Conservation (phyloP, 2,329 filamentous ascomycete genomes). For the Fusarium oligoseptatum region DNA sequence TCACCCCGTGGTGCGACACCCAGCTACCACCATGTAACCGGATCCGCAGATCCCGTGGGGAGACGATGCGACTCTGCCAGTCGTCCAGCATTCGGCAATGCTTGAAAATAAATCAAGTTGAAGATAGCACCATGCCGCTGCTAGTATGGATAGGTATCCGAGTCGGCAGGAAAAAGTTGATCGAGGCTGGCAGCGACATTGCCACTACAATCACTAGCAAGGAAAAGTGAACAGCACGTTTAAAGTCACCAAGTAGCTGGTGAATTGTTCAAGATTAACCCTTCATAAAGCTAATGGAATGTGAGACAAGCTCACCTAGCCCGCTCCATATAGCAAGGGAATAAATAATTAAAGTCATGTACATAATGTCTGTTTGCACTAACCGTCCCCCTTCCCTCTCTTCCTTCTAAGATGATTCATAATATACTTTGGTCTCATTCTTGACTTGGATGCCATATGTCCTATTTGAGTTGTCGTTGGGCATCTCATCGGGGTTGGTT, state of each 20-base stretch:
- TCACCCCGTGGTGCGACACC: too few relatives aligned
- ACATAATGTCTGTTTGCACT: not conserved
- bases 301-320: not conserved
- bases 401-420: constrained; percentile 13
- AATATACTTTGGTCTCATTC: constrained; percentile 34
- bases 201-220: not conserved
- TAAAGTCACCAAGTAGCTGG: not conserved
- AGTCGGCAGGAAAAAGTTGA: too few relatives aligned
- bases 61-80: too few relatives aligned
- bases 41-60: too few relatives aligned
- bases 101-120: too few relatives aligned
- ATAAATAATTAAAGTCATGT: not conserved
- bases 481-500: constrained; percentile 4
- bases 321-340: not conserved
- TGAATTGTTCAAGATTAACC: not conserved
- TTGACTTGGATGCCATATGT: constrained; percentile 32
- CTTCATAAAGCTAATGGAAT: not conserved
- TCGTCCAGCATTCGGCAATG: too few relatives aligned
- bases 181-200: too few relatives aligned
- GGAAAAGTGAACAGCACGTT: not conserved
- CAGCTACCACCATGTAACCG: too few relatives aligned
- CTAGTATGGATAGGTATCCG: too few relatives aligned
- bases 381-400: not conserved
- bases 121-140: too few relatives aligned
- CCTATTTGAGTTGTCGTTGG: not conserved